phyloP scores from a whole-genome alignment of 306 rosid species.

The Prunus dulcis region DNA sequence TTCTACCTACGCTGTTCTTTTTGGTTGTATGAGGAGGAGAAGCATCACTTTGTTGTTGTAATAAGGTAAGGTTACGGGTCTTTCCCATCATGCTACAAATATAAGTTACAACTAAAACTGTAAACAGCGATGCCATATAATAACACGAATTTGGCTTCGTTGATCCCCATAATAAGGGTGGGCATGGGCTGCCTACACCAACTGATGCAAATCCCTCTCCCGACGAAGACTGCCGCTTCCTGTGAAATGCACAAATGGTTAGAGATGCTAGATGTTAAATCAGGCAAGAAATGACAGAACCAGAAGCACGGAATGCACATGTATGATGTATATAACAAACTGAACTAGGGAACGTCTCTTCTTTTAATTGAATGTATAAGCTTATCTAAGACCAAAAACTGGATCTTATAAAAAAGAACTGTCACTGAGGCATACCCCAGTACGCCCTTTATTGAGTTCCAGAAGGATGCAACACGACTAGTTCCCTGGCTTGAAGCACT shows the following conservation, averaged over 20 bases:
- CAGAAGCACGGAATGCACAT: not conserved
- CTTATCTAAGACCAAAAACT: not conserved
- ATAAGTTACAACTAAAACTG: conserved; percentile 40
- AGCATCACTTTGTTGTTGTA: conserved; percentile 25
- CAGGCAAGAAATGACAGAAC: not conserved
- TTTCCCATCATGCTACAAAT: conserved; percentile 38
- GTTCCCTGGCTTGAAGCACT: conserved; percentile 30
- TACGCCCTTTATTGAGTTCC: conserved; percentile 60
- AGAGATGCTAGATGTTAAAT: not conserved
- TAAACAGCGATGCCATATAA: conserved; percentile 24
- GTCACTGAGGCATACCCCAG: conserved; percentile 51
- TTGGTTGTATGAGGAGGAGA: conserved; percentile 25
- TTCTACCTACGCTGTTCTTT: not conserved
- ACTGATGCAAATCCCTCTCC: conserved; percentile 62
- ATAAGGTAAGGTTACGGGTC: conserved; percentile 19
- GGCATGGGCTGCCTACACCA: conserved; percentile 31
- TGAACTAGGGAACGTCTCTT: no score
- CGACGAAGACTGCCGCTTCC: conserved; percentile 43
- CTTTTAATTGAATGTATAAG: not conserved
- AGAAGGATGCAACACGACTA: conserved; percentile 34
- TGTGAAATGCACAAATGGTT: conserved; percentile 33
- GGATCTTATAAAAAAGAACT: not conserved
- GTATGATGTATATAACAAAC: no score
- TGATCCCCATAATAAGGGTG: conserved; percentile 32
- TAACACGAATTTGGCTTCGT: conserved; percentile 32